Conservation (phyloP, 2,329 filamentous ascomycete species). For the Cytospora piceae region DNA sequence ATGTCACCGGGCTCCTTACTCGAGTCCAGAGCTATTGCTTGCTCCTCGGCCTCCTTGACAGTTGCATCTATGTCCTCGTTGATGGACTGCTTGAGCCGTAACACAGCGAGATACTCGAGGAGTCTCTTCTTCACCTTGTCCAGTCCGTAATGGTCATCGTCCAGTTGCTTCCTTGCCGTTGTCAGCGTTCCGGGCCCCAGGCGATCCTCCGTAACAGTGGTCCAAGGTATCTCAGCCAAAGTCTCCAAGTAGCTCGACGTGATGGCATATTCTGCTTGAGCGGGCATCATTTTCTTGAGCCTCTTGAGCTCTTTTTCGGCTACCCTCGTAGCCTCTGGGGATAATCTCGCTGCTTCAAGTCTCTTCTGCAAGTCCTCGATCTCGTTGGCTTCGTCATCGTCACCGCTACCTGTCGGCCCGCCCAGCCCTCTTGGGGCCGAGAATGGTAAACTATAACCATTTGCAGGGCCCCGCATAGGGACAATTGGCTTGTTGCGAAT, state of each 20-base stretch:
- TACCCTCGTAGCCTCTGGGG: constrained; percentile 84
- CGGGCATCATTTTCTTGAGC: constrained; percentile 92
- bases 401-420: constrained; percentile 53
- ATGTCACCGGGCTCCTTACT: constrained; percentile 39
- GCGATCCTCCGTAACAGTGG: constrained; percentile 79
- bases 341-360: constrained; percentile 78
- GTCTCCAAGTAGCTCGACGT: constrained; percentile 93
- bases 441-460: constrained; percentile 36
- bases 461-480: constrained; percentile 32
- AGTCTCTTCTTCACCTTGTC: constrained; percentile 97
- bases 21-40: constrained; percentile 50
- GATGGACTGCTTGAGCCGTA: constrained; percentile 89
- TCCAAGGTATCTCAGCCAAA: constrained; percentile 92
- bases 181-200: constrained; percentile 79
- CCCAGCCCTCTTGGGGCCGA: constrained; percentile 36
- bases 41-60: constrained; percentile 68
- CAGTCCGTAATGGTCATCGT: constrained; percentile 94
- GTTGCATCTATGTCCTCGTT: constrained; percentile 83
- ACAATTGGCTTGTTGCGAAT: constrained; percentile 38
- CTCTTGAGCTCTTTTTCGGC: constrained; percentile 87
- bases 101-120: constrained; percentile 93
- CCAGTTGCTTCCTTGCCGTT: constrained; percentile 83
- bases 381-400: constrained; percentile 85
- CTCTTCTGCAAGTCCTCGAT: constrained; percentile 89
- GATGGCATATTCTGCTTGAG: constrained; percentile 94